A percentile compares a stretch with the other conserved stretches of the same genome.
phyloP scores from a whole-genome alignment of 2,329 filamentous ascomycete species.

The Clonostachys rosea region DNA sequence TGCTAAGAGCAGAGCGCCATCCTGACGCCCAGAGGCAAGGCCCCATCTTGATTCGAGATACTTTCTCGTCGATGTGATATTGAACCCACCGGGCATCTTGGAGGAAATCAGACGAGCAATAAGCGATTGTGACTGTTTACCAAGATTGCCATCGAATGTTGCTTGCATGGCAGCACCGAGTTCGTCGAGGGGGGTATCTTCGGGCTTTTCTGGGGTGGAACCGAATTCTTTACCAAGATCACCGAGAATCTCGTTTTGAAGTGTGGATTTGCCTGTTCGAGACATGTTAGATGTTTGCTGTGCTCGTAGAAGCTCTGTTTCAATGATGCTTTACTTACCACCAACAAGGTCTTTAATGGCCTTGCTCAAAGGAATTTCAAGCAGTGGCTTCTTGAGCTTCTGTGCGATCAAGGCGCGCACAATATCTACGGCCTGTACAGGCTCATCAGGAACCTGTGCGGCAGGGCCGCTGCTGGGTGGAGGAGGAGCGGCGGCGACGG shows the following conservation, averaged over 20 bases:
- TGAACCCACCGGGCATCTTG: conserved; percentile 99
- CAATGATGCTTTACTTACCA: conserved; percentile 53
- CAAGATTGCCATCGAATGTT: conserved; percentile 97
- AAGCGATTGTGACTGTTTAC: conserved; percentile 91
- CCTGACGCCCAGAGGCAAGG: conserved; percentile 78
- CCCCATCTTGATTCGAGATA: conserved; percentile 95
- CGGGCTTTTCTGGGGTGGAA: conserved; percentile 95
- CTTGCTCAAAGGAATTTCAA: conserved; percentile 88
- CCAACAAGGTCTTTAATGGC: conserved; percentile 98
- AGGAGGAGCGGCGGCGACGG: conserved; percentile 51
- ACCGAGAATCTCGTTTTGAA: conserved; percentile 97
- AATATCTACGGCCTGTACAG: conserved; percentile 85
- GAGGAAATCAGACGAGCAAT: conserved; percentile 94
- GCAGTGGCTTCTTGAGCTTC: conserved; percentile 91
- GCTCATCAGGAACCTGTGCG: conserved; percentile 78
- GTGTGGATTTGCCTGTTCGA: conserved; percentile 81
- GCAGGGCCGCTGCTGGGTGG: conserved; percentile 79
- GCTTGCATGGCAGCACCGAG: conserved; percentile 92
- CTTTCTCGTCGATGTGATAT: conserved; percentile 93
- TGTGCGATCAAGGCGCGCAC: conserved; percentile 87
- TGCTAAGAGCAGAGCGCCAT: conserved; percentile 81
- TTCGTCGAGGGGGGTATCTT: conserved; percentile 95
- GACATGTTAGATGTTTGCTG: not conserved
- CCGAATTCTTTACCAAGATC: conserved; percentile 98
- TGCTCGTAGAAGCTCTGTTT: not conserved